Percentiles rank a stretch among this genome's conserved stretches.
Conservation (phyloP, 805 yeast species). For the Sugiyamaella valdiviana region DNA sequence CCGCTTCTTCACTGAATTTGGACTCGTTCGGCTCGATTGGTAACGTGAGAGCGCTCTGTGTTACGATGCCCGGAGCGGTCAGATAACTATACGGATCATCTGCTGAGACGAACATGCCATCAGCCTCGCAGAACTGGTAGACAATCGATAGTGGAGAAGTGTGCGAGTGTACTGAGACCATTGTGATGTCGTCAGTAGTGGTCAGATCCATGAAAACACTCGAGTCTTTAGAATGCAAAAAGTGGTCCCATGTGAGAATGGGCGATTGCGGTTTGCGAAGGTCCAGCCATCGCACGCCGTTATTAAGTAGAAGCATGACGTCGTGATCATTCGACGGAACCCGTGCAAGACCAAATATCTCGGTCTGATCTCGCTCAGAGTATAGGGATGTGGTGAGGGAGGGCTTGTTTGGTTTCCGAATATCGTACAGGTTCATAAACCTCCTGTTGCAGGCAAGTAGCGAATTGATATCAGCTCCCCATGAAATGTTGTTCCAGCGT, state of each 20-base stretch:
- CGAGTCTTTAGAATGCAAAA: slow-evolving; percentile 48
- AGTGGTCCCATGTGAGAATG: slow-evolving; percentile 69
- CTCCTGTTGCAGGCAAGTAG: slow-evolving; percentile 20
- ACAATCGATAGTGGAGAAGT: slow-evolving; percentile 31
- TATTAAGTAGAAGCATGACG: slow-evolving; percentile 56
- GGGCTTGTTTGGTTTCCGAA: slow-evolving; percentile 1
- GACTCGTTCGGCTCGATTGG: not conserved
- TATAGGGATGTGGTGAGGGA: not conserved
- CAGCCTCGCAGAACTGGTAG: slow-evolving; percentile 33
- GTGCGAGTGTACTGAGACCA: slow-evolving; percentile 29
- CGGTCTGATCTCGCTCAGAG: not conserved
- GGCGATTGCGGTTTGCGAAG: slow-evolving; percentile 37
- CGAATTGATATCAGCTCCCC: slow-evolving; percentile 1
- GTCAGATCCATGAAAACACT: slow-evolving; percentile 40
- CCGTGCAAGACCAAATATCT: slow-evolving; percentile 12
- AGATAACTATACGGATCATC: slow-evolving; percentile 33
- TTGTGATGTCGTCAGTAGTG: slow-evolving; percentile 19
- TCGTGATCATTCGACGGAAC: slow-evolving; percentile 27
- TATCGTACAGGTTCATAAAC: slow-evolving; percentile 2
- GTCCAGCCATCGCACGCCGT: slow-evolving; percentile 52
- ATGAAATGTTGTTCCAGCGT: slow-evolving; percentile 9
- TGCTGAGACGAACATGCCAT: slow-evolving; percentile 34
- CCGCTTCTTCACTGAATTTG: not conserved
- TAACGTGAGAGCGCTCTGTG: not conserved
- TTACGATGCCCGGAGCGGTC: slow-evolving; percentile 2